These are phyloP conservation scores for Raffaelea deltoideospora DNA, from an alignment of 2,329 filamentous ascomycete genomes.

Conservation along the genomic window DNA sequence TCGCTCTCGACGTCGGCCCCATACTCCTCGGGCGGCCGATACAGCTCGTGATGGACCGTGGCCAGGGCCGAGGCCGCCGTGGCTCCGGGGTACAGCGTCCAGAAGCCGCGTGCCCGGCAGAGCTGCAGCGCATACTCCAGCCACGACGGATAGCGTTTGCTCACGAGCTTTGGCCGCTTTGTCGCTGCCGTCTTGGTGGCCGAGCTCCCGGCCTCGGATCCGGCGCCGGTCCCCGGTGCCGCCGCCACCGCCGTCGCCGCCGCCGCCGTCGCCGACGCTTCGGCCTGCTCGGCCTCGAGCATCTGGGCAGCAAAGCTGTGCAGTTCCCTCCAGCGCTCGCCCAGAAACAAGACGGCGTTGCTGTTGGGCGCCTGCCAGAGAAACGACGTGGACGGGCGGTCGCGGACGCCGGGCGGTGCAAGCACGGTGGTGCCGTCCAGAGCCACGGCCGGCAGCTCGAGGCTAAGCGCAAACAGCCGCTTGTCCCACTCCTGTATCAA, in stretches of 20 bases:
- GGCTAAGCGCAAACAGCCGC: constrained; percentile 61
- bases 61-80: constrained; percentile 39
- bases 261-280: constrained; percentile 10
- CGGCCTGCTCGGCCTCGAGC: constrained; percentile 24
- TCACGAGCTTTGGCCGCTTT: too few relatives aligned
- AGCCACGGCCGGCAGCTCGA: constrained; percentile 54
- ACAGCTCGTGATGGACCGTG: constrained; percentile 66
- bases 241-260: too few relatives aligned
- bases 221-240: too few relatives aligned
- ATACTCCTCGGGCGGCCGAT: constrained; percentile 57
- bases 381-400: constrained; percentile 35
- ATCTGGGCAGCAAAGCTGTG: constrained; percentile 62
- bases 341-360: constrained; percentile 69
- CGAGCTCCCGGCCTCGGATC: too few relatives aligned
- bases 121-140: constrained; percentile 65
- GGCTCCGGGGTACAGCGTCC: constrained; percentile 61
- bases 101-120: constrained; percentile 61
- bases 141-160: constrained; percentile 58
- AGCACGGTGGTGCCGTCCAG: constrained; percentile 46
- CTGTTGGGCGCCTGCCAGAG: constrained; percentile 76
- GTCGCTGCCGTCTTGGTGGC: too few relatives aligned
- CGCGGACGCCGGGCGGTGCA: constrained; percentile 18
- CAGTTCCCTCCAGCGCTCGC: constrained; percentile 74
- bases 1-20: constrained; percentile 12
- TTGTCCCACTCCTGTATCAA: constrained; percentile 29